Conservation (phyloP, 345 rosid genomes). For the Eucalyptus pauciflora region DNA sequence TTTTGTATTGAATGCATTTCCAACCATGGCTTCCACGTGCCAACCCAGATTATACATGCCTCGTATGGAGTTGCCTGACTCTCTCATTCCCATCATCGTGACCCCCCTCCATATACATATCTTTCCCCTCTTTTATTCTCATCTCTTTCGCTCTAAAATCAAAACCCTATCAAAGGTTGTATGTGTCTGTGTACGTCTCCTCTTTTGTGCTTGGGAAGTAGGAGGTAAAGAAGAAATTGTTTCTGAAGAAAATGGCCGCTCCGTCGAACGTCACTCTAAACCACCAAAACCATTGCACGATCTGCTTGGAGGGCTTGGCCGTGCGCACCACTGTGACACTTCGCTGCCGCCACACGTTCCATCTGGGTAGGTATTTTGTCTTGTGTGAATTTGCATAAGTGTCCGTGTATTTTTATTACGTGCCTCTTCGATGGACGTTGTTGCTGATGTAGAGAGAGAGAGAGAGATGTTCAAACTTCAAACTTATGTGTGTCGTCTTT, state of each 20-base stretch:
- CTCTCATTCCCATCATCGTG: background rate
- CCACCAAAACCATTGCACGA: background rate
- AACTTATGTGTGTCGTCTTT: background rate
- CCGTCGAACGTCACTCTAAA: background rate
- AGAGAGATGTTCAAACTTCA: background rate
- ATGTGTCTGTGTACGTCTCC: background rate
- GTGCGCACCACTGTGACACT: background rate
- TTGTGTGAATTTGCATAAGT: accelerated
- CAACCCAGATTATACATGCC: background rate
- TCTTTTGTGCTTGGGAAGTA: background rate
- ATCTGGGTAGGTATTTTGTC: background rate
- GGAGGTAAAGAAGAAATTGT: background rate
- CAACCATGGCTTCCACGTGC: background rate
- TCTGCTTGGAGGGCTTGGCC: background rate
- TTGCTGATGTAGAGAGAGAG: background rate
- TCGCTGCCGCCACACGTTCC: background rate
- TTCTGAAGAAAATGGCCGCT: background rate
- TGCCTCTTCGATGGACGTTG: background rate
- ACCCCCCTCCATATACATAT: background rate
- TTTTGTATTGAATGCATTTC: background rate
- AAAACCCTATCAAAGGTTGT: background rate
- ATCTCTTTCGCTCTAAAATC: background rate
- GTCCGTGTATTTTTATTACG: background rate
- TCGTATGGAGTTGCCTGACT: background rate
- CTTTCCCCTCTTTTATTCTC: background rate